A percentile compares a stretch with the other conserved stretches of the same genome.
Evolutionary conservation across 345 rosid species (phyloP).

Genomic region (Hypericum androsaemum): DNA sequence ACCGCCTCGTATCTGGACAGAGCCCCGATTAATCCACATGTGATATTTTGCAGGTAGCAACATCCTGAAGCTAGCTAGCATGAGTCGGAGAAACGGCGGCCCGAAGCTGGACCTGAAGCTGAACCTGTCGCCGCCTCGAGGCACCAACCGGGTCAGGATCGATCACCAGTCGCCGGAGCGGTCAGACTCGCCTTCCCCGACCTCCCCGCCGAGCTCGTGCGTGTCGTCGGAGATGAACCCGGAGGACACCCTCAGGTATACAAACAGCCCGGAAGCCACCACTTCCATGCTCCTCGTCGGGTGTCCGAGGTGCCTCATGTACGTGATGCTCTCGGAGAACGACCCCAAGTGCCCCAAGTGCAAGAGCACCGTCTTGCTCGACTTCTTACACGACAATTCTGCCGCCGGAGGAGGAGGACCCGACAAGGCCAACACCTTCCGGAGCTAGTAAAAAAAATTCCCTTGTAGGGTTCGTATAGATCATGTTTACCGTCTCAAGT

Average conservation of each 20-base stretch:
- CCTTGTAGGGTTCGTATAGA: no score
- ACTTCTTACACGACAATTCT: conserved; percentile 45
- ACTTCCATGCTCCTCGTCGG: conserved; percentile 90
- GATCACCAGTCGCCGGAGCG: conserved; percentile 44
- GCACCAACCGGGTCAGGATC: neutral
- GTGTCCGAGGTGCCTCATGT: conserved; percentile 85
- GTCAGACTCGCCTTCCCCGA: conserved; percentile 61
- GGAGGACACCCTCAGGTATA: conserved; percentile 34
- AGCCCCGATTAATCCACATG: no score
- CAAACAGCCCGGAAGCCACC: conserved; percentile 81
- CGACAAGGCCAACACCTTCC: neutral
- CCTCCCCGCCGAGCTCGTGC: conserved; percentile 87
- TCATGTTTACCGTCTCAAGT: no score
- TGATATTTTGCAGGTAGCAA: neutral
- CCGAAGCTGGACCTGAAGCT: conserved; percentile 88
- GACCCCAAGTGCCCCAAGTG: conserved; percentile 83
- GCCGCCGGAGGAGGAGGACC: conserved; percentile 19
- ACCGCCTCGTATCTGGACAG: no score
- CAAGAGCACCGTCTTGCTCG: conserved; percentile 85
- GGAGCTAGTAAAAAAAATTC: no score
- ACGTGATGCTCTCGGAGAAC: conserved; percentile 79
- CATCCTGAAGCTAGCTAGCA: no score
- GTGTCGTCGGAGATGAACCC: conserved; percentile 69
- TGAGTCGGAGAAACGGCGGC: conserved; percentile 63
- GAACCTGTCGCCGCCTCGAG: conserved; percentile 77